These are phyloP conservation scores for Hapsidospora chrysogenum DNA, from an alignment of 495 filamentous ascomycete genomes.

Conservation along the genomic window DNA sequence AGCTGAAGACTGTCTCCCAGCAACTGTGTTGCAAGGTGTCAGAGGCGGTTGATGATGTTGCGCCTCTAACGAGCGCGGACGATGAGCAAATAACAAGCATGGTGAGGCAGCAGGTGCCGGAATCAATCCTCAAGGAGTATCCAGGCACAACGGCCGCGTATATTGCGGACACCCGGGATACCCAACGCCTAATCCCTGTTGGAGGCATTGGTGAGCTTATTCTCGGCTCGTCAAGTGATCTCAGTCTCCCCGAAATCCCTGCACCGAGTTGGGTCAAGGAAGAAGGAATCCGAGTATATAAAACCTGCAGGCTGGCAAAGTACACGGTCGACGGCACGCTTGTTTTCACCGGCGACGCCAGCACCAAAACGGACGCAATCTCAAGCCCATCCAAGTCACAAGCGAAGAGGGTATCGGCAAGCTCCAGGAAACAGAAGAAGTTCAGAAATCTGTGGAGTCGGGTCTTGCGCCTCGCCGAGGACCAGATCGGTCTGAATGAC, in stretches of 20 bases:
- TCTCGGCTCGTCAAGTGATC: slow-evolving; percentile 6
- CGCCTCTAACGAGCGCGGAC: slow-evolving; percentile 1
- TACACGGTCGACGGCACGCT: slow-evolving; percentile 9
- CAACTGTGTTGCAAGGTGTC: slow-evolving; percentile 14
- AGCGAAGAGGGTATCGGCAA: not conserved
- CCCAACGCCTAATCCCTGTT: slow-evolving; percentile 17
- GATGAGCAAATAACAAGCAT: too few species aligned
- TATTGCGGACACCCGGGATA: slow-evolving; percentile 14
- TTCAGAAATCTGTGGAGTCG: slow-evolving; percentile 17
- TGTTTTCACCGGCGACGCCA: not conserved
- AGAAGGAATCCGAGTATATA: too few species aligned
- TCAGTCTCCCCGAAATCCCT: not conserved
- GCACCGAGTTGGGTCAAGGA: slow-evolving; percentile 5
- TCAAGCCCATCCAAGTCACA: too few species aligned
- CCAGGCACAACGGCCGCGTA: slow-evolving; percentile 4
- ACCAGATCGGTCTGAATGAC: slow-evolving; percentile 31
- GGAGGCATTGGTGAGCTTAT: slow-evolving; percentile 29
- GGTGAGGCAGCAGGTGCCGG: not conserved
- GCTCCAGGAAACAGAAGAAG: slow-evolving; percentile 14
- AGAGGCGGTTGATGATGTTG: too few species aligned
- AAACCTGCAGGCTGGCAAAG: slow-evolving; percentile 15
- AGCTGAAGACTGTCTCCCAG: slow-evolving; percentile 12
- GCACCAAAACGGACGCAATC: slow-evolving; percentile 5
- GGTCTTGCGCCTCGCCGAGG: slow-evolving; percentile 16
- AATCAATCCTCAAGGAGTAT: not conserved